These are phyloP conservation scores for Claviceps pazoutovae DNA, from an alignment of 2,329 filamentous ascomycete species.

Conservation along the genomic window DNA sequence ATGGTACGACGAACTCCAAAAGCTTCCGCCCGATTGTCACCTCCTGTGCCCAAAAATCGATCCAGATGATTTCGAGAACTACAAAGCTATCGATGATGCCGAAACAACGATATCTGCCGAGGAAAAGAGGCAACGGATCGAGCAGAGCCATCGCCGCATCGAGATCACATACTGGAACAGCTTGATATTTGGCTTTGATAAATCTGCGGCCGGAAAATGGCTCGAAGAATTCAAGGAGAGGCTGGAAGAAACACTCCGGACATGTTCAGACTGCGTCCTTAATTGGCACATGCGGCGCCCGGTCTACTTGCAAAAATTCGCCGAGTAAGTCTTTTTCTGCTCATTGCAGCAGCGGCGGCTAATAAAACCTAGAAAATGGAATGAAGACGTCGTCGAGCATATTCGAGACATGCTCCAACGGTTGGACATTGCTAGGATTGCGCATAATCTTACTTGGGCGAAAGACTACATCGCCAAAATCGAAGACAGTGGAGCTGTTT, in stretches of 20 bases:
- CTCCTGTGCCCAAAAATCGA: slow-evolving; percentile 53
- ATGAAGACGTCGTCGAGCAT: slow-evolving; percentile 35
- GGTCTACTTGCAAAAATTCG: slow-evolving; percentile 45
- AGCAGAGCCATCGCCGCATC: slow-evolving; percentile 40
- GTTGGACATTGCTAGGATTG: slow-evolving; percentile 48
- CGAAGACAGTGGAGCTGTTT: slow-evolving; percentile 30
- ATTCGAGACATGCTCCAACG: slow-evolving; percentile 44
- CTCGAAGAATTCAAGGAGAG: slow-evolving; percentile 43
- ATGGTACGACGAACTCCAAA: slow-evolving; percentile 29
- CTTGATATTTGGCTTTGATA: slow-evolving; percentile 52
- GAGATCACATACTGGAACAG: slow-evolving; percentile 53
- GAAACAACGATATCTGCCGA: slow-evolving; percentile 33
- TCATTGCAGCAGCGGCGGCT: slow-evolving; percentile 5
- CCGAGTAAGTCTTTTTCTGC: slow-evolving; percentile 32
- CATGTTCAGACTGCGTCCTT: slow-evolving; percentile 56
- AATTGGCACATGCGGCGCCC: slow-evolving; percentile 61
- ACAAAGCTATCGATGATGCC: slow-evolving; percentile 35
- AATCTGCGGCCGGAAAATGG: slow-evolving; percentile 44
- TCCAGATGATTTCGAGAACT: slow-evolving; percentile 50
- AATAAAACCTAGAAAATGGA: slow-evolving; percentile 22
- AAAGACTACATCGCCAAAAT: slow-evolving; percentile 39
- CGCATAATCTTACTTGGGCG: slow-evolving; percentile 42
- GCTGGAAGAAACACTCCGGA: slow-evolving; percentile 44
- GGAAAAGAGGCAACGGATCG: slow-evolving; percentile 39
- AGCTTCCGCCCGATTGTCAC: slow-evolving; percentile 38